phyloP scores from a whole-genome alignment of 129 eudicot species.

The Heracleum sosnowskyi region DNA sequence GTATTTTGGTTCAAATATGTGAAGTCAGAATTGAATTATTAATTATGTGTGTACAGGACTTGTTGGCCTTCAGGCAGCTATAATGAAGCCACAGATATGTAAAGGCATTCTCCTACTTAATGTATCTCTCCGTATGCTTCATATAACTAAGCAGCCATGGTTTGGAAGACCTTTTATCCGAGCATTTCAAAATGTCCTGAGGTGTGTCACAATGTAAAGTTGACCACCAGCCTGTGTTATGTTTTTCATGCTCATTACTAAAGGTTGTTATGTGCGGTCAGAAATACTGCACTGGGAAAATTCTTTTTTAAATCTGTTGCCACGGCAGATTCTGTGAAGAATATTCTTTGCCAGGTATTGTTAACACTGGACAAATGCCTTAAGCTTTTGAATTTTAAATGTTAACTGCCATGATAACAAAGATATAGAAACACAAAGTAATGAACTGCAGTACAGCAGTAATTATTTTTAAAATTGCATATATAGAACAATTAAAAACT shows the following conservation, averaged over 20 bases:
- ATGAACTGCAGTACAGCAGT: neutral
- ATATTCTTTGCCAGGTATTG: slow-evolving; percentile 85
- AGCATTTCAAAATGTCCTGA: slow-evolving; percentile 72
- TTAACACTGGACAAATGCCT: neutral
- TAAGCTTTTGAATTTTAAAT: neutral
- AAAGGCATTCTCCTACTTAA: slow-evolving; percentile 75
- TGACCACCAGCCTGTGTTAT: neutral
- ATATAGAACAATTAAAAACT: neutral
- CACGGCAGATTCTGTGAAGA: slow-evolving; percentile 63
- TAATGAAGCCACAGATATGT: slow-evolving; percentile 54
- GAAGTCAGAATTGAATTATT: neutral
- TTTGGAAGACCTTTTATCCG: slow-evolving; percentile 75
- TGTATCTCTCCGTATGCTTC: slow-evolving; percentile 95
- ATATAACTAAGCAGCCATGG: slow-evolving; percentile 86
- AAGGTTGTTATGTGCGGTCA: slow-evolving; percentile 19
- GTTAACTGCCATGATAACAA: neutral
- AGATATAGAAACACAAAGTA: neutral
- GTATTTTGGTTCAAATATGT: neutral
- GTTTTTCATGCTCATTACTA: neutral
- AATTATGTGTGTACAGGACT: slow-evolving; percentile 40
- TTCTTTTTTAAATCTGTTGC: slow-evolving; percentile 69
- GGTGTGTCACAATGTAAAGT: slow-evolving; percentile 29
- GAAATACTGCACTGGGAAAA: slow-evolving; percentile 82
- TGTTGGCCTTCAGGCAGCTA: slow-evolving; percentile 97
- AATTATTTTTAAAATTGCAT: neutral